Base-by-base conservation (phyloP, 2,329 filamentous ascomycete species). In the Kalmusia sp. region DNA sequence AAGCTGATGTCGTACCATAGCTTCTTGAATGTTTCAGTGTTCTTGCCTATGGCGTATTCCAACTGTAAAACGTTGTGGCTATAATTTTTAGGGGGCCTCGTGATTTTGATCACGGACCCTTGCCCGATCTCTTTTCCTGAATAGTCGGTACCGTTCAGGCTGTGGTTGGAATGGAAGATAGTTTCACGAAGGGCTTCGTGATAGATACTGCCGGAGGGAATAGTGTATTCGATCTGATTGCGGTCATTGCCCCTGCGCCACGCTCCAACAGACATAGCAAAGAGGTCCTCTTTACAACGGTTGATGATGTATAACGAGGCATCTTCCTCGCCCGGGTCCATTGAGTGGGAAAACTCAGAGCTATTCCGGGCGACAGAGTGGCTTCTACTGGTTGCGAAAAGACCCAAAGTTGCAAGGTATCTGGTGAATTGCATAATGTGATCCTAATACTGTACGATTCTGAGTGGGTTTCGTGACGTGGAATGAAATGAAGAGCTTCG, bases 1-100 rank as follows among this genome's bases (percentile, higher is more conserved):
- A 59, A 47, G 27, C 55, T 59, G 28, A 63, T 34, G 22, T 63
- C 61, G 47, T 61, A 61, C 17, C 56, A 40, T 21, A 63, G 27
- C 21, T 41, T 33, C n/a, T 15, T 33, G 33, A 51, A 59, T 2
- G n/a, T 50, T 21, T 57, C 8, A 9, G 45, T 33, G 28, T 57
- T 52, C 19, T 41, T 15, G 3, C 41, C 12, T 14, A 55, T 37
- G 1, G 55, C 38, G 30, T 55, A 58, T 31, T 58, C 55, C 4
- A 58, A 17, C 38, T 41, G 38, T 15, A 15, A 11, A 27, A 28
- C 15, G 15, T 15, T n/a, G 21, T n/a, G 2, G 38, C 24, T 27
- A 14, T 21, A 41, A n/a, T 24, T 24, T 14, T 39, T 24, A 21
- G 17, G 11, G 5, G 37, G 37, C 21, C 9, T 24, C 8, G 6